These are phyloP conservation scores for Candida maris DNA, from an alignment of 805 yeast genomes.

Conservation along the genomic window DNA sequence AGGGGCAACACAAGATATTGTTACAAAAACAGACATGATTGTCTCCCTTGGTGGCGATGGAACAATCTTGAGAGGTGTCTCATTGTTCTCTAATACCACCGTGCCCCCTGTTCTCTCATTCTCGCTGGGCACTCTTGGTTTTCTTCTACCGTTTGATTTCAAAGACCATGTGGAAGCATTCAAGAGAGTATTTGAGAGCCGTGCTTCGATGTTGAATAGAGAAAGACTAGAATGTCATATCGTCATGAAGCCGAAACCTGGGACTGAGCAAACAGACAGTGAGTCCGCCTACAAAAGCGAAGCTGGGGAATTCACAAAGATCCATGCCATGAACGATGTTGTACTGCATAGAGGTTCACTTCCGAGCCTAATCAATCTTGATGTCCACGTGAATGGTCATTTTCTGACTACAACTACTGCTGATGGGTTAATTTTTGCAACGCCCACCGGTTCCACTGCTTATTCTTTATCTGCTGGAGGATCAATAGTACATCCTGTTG, in stretches of 20 bases:
- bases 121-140: constrained; percentile 89
- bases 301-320: constrained; percentile 28
- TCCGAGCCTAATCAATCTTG: constrained; percentile 80
- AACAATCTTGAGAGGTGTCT: constrained; percentile 80
- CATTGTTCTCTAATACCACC: constrained; percentile 61
- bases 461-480: constrained; percentile 90
- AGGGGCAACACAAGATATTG: constrained; percentile 55
- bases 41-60: constrained; percentile 98
- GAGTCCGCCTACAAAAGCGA: constrained; percentile 16
- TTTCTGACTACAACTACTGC: constrained; percentile 87
- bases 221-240: constrained; percentile 77
- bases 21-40: constrained; percentile 67
- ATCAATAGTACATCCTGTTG: constrained; percentile 85
- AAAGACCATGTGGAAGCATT: constrained; percentile 58
- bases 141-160: constrained; percentile 83
- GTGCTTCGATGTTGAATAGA: constrained; percentile 72
- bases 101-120: constrained; percentile 90
- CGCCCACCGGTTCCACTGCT: constrained; percentile 96
- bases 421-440: constrained; percentile 80
- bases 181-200: constrained; percentile 57
- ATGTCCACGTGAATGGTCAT: constrained; percentile 80
- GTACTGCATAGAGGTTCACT: constrained; percentile 83
- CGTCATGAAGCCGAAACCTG: constrained; percentile 30
- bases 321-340: constrained; percentile 91
- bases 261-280: constrained; percentile 7